phyloP scores from a whole-genome alignment of 2,329 filamentous ascomycete genomes.

The Trichoderma semiorbis region DNA sequence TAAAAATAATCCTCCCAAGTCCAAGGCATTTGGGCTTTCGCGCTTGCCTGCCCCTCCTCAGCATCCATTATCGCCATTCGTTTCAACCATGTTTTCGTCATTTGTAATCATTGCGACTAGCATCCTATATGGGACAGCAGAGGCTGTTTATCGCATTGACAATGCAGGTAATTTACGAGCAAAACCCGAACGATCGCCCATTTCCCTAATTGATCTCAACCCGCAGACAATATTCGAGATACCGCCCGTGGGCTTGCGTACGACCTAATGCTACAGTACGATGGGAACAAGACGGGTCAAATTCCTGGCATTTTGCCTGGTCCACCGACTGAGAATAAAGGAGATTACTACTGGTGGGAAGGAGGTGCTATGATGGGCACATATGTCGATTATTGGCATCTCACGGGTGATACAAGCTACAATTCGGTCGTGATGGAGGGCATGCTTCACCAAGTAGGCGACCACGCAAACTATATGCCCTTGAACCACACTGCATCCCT shows the following conservation, averaged over 20 bases:
- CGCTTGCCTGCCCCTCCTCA: background rate
- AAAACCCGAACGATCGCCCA: accelerated
- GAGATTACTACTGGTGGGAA: slow-evolving; percentile 73
- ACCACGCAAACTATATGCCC: slow-evolving; percentile 57
- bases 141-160: background rate
- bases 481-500: slow-evolving; percentile 55
- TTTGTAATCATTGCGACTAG: background rate
- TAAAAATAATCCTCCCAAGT: background rate
- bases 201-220: background rate
- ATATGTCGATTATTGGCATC: slow-evolving; percentile 67
- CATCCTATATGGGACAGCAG: background rate
- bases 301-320: slow-evolving; percentile 57
- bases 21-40: too few species aligned
- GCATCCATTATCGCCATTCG: background rate
- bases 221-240: slow-evolving; percentile 43
- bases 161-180: background rate
- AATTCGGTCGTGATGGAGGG: slow-evolving; percentile 56
- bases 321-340: slow-evolving; percentile 43
- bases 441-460: slow-evolving; percentile 57
- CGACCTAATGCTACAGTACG: slow-evolving; percentile 50
- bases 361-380: slow-evolving; percentile 66
- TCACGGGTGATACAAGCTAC: slow-evolving; percentile 62
- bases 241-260: slow-evolving; percentile 47
- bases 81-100: background rate
- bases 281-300: slow-evolving; percentile 48